phyloP scores from a whole-genome alignment of 805 yeast species.

The Saccharomyces kudriavzevii region DNA sequence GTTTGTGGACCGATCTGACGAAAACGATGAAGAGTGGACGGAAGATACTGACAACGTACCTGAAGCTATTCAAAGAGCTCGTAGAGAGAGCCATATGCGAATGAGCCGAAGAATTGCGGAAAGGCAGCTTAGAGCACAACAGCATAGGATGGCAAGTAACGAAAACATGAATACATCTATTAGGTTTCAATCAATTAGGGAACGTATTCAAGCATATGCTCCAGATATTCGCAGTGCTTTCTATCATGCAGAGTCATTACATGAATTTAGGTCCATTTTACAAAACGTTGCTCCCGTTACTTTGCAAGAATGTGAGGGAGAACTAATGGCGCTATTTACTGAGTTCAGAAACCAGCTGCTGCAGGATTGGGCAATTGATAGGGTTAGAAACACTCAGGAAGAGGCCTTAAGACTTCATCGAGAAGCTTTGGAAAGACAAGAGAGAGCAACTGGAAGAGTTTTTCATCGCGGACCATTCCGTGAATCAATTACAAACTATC shows the following conservation, averaged over 20 bases:
- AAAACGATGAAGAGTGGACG: constrained; percentile 1
- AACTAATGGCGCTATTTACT: constrained; percentile 14
- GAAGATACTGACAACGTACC: constrained; percentile 3
- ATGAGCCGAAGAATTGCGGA: neutral
- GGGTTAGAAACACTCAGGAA: constrained; percentile 6
- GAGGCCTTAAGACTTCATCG: constrained; percentile 1
- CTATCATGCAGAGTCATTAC: constrained; percentile 17
- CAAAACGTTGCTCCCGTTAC: constrained; percentile 16
- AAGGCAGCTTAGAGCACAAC: constrained; percentile 6
- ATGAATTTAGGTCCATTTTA: constrained; percentile 18
- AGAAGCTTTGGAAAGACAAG: constrained; percentile 1
- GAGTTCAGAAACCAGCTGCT: constrained; percentile 14
- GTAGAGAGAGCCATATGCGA: constrained; percentile 1
- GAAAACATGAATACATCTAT: neutral
- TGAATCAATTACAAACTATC: neutral
- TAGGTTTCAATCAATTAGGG: constrained; percentile 4
- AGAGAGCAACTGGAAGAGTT: neutral
- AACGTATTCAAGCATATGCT: constrained; percentile 13
- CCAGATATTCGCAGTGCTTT: constrained; percentile 20
- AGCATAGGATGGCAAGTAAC: constrained; percentile 4
- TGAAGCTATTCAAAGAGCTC: constrained; percentile 4
- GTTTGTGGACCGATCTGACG: constrained; percentile 6
- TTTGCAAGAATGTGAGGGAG: constrained; percentile 16
- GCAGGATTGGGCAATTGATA: constrained; percentile 14
- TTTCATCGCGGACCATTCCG: neutral